Percentiles rank a stretch among this genome's conserved stretches.
Evolutionary conservation across 139 green algal species (phyloP).

Genomic region (Chlamydomonas eustigma): DNA sequence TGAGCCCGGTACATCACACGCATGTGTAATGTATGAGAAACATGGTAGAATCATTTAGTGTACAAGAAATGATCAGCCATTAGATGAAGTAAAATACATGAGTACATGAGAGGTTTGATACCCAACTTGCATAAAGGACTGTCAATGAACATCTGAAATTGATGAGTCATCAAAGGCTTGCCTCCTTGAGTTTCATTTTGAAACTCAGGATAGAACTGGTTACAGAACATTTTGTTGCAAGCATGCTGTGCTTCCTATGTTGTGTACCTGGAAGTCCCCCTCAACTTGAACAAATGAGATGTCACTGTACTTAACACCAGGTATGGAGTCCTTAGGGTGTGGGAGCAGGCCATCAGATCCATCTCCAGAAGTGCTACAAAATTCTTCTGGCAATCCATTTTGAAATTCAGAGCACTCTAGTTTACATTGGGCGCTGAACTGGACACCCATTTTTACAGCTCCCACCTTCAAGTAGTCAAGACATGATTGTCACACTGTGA

Average conservation of each 20-base stretch:
- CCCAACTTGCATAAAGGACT: no score
- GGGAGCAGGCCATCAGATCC: conserved; percentile 17
- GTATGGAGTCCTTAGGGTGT: conserved; percentile 1
- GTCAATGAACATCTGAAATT: no score
- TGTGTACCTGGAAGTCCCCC: conserved; percentile 73
- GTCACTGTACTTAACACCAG: conserved; percentile 35
- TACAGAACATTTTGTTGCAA: no score
- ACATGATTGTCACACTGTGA: no score
- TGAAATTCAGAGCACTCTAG: conserved; percentile 68
- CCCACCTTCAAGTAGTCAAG: conserved; percentile 57
- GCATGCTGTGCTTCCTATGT: no score
- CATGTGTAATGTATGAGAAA: no score
- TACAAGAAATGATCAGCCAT: background rate
- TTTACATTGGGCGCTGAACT: conserved; percentile 67
- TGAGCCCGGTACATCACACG: no score
- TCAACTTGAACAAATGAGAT: conserved; percentile 72
- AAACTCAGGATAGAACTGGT: no score
- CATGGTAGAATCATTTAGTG: background rate
- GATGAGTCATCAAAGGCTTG: no score
- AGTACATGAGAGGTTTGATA: background rate
- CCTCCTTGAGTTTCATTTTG: no score
- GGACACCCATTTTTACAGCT: conserved; percentile 69
- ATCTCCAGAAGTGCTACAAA: conserved; percentile 16
- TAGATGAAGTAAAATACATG: background rate
- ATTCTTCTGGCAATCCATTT: conserved; percentile 9